phyloP scores from a whole-genome alignment of 2,329 filamentous ascomycete genomes.

The Xylariaceae sp. region DNA sequence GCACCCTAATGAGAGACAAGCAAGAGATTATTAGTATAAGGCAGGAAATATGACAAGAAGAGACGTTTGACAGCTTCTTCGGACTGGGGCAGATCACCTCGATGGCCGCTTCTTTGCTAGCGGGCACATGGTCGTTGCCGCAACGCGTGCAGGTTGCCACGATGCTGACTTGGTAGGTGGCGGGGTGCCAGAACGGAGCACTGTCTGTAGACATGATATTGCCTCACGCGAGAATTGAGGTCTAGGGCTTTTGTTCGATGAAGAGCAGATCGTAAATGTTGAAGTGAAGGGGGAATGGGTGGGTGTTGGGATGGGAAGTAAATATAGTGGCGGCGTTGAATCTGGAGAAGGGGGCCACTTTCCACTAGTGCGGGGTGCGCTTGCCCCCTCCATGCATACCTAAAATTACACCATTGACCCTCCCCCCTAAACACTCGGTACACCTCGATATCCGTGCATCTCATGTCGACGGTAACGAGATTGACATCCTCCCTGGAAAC shows the following conservation, averaged over 20 bases:
- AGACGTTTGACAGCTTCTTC: not conserved
- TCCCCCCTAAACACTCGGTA: too few species aligned
- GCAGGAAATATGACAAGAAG: not conserved
- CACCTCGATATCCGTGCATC: too few species aligned
- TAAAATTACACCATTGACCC: too few species aligned
- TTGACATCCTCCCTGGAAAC: not conserved
- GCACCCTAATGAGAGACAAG: not conserved
- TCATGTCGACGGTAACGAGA: not conserved
- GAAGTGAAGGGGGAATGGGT: not conserved
- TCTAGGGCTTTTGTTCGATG: not conserved
- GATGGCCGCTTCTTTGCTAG: not conserved
- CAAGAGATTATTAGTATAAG: not conserved
- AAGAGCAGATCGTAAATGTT: not conserved
- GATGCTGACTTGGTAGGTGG: not conserved
- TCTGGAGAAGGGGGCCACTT: not conserved
- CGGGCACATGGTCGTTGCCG: not conserved
- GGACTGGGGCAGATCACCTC: not conserved
- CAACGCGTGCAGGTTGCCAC: not conserved
- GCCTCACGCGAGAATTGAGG: not conserved
- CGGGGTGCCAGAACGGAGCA: not conserved
- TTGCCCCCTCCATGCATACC: not conserved
- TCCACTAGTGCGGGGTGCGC: not conserved
- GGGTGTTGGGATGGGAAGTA: not conserved
- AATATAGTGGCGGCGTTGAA: not conserved
- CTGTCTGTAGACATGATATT: not conserved